phyloP scores from a whole-genome alignment of 768 basidiomycete genomes.

The Pleurotus platypus region DNA sequence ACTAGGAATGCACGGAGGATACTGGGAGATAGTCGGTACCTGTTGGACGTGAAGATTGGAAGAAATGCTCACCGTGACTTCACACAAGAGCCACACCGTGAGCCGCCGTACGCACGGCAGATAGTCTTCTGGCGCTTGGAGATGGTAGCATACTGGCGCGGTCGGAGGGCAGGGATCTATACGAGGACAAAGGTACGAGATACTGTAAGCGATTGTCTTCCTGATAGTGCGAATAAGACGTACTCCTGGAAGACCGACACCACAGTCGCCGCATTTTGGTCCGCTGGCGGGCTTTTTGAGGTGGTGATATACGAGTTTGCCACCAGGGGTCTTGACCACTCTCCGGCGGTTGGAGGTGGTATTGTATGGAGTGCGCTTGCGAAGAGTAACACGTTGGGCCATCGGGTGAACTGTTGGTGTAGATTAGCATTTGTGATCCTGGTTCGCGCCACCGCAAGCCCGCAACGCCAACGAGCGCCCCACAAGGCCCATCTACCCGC shows the following conservation, averaged over 20 bases:
- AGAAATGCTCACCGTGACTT: constrained; percentile 74
- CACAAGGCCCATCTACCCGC: too few species aligned
- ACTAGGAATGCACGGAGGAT: constrained; percentile 98
- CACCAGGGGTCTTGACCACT: constrained; percentile 97
- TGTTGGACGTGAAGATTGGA: too few species aligned
- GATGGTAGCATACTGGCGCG: constrained; percentile 91
- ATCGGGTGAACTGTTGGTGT: constrained; percentile 41
- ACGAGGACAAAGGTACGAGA: not conserved
- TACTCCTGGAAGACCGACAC: constrained; percentile 90
- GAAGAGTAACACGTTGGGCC: constrained; percentile 99
- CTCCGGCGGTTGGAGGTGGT: constrained; percentile 94
- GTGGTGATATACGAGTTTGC: constrained; percentile 97
- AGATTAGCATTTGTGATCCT: constrained; percentile 8
- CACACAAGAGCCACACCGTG: constrained; percentile 93
- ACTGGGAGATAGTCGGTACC: constrained; percentile 33
- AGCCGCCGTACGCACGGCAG: constrained; percentile 94
- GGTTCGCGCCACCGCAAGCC: not conserved
- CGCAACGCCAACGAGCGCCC: not conserved
- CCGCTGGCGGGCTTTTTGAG: constrained; percentile 89
- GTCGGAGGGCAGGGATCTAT: constrained; percentile 92
- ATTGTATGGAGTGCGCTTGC: constrained; percentile 98
- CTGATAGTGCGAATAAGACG: constrained; percentile 24
- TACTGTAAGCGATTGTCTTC: constrained; percentile 1
- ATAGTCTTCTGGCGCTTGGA: constrained; percentile 98
- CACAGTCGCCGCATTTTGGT: constrained; percentile 99